Evolutionary conservation across 1,284 basidiomycete species (phyloP).

Genomic region (Apiotrichum porosum): DNA sequence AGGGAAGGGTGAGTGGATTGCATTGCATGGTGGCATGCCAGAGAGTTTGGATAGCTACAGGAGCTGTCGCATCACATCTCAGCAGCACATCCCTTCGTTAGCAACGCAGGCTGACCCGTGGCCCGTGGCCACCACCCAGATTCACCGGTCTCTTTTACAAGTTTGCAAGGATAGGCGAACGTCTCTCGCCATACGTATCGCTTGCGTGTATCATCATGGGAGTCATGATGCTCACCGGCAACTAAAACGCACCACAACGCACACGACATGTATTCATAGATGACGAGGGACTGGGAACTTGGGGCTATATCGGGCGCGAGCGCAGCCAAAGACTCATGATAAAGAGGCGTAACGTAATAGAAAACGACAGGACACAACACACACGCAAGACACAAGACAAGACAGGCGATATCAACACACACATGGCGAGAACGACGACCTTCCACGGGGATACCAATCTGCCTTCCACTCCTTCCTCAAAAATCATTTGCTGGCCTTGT

Average conservation of each 20-base stretch:
- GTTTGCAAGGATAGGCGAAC: conserved; percentile 83
- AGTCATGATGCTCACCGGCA: conserved; percentile 47
- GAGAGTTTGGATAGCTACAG: not conserved
- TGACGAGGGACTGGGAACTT: not conserved
- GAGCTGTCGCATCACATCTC: not conserved
- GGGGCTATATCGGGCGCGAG: not conserved
- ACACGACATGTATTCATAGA: too few relatives aligned
- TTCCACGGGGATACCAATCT: too few relatives aligned
- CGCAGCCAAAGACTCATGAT: too few relatives aligned
- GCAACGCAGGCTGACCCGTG: too few relatives aligned
- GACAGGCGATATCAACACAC: too few relatives aligned
- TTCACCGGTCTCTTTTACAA: conserved; percentile 90
- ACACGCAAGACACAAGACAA: too few relatives aligned
- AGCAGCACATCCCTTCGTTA: not conserved
- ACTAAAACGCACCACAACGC: too few relatives aligned
- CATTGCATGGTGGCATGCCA: not conserved
- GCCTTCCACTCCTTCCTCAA: too few relatives aligned
- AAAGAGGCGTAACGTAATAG: not conserved
- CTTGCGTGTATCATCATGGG: conserved; percentile 78
- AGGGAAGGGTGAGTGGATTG: conserved; percentile 72
- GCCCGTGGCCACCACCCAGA: conserved; percentile 51
- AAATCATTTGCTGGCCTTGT: too few relatives aligned
- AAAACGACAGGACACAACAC: not conserved
- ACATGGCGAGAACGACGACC: too few relatives aligned
- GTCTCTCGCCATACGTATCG: conserved; percentile 76